phyloP scores from a whole-genome alignment of 2,329 filamentous ascomycete genomes.

The Pseudomassariella vexata region DNA sequence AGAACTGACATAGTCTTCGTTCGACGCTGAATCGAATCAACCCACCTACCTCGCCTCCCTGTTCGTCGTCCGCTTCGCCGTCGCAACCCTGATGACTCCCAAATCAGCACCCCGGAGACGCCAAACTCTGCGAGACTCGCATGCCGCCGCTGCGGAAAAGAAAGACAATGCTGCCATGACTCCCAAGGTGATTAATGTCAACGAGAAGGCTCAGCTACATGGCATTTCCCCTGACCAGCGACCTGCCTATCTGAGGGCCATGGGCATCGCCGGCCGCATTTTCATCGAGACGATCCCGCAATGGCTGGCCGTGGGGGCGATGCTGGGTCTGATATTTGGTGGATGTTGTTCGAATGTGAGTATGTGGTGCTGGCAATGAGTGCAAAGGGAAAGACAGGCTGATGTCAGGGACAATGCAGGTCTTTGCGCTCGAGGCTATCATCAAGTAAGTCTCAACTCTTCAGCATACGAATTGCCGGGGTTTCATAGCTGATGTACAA shows the following conservation, averaged over 20 bases:
- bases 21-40: no score
- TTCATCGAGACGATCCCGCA: slow-evolving; percentile 54
- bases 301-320: slow-evolving; percentile 59
- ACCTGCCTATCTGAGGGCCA: slow-evolving; percentile 41
- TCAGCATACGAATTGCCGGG: slow-evolving; percentile 1
- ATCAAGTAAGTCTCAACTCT: slow-evolving; percentile 63
- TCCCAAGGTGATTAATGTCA: slow-evolving; percentile 48
- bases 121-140: slow-evolving; percentile 38
- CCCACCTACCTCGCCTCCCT: neutral
- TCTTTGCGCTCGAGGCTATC: slow-evolving; percentile 94
- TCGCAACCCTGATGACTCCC: slow-evolving; percentile 34
- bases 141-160: slow-evolving; percentile 31
- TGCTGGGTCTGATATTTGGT: slow-evolving; percentile 85
- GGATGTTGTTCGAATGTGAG: slow-evolving; percentile 90
- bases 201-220: slow-evolving; percentile 50
- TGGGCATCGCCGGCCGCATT: slow-evolving; percentile 45
- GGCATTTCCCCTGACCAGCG: slow-evolving; percentile 49
- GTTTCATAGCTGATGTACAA: slow-evolving; percentile 7
- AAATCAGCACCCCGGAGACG: slow-evolving; percentile 36
- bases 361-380: neutral
- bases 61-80: slow-evolving; percentile 10
- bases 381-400: slow-evolving; percentile 9
- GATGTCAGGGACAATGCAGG: slow-evolving; percentile 47
- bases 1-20: no score
- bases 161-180: slow-evolving; percentile 30